A percentile compares a stretch with the other conserved stretches of the same genome.
Conservation (phyloP, 2,329 filamentous ascomycete genomes). For the Aspergillus latus region DNA sequence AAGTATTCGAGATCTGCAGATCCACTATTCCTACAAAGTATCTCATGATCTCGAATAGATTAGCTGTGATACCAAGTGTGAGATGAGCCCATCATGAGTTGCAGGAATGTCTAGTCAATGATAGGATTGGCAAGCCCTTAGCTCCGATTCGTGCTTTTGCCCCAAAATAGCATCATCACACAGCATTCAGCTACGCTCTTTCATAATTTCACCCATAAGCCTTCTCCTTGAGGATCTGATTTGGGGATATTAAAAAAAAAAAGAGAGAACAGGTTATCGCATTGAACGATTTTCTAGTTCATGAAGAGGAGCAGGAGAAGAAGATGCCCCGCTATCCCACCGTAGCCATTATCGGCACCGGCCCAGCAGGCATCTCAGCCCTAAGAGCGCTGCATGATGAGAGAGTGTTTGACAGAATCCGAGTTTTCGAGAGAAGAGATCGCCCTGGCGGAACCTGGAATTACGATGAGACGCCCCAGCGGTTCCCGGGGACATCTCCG, state of each 20-base stretch:
- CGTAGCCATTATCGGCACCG: constrained; percentile 13
- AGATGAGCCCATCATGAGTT: not conserved
- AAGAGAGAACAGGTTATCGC: too few relatives aligned
- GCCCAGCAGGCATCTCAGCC: constrained; percentile 13
- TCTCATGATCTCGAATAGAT: too few relatives aligned
- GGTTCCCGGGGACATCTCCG: constrained; percentile 23
- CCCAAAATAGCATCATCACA: constrained; percentile 8
- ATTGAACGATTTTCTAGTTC: too few relatives aligned
- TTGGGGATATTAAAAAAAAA: too few relatives aligned
- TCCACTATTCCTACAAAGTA: too few relatives aligned
- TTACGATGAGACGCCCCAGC: constrained; percentile 28
- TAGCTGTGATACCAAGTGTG: not conserved
- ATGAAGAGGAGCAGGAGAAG: not conserved
- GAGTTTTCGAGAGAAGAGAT: constrained; percentile 34
- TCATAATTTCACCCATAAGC: not conserved
- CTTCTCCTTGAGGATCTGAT: not conserved
- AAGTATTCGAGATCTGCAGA: too few relatives aligned
- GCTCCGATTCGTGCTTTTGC: constrained; percentile 7
- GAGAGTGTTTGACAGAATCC: constrained; percentile 31
- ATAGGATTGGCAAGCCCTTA: not conserved
- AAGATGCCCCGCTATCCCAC: constrained; percentile 13
- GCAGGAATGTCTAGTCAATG: not conserved
- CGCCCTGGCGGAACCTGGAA: constrained; percentile 35
- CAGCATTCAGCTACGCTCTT: not conserved
- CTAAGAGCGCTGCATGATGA: constrained; percentile 31